Evolutionary conservation across 164 flowering plant genomes (phyloP), one percentile per base, ranked within the genome.

Genomic region (Brasenia schreberi): DNA sequence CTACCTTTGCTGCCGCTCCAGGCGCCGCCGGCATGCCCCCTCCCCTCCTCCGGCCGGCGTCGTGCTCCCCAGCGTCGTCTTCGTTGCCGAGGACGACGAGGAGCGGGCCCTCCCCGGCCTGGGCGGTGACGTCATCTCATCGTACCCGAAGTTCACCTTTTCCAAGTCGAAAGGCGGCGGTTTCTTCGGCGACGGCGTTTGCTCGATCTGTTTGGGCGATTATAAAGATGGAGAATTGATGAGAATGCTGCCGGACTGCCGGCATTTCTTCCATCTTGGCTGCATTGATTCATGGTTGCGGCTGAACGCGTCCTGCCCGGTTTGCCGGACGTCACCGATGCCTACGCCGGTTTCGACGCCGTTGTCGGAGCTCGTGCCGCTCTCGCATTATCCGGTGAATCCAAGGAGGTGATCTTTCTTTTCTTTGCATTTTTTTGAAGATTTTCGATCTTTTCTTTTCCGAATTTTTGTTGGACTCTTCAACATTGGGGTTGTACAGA

Each of bases 331-430:
- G 74, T 94, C 99, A 5, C 99, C 99, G 14, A 79, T 94, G 16
- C 99, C 99, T 3, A 94, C 98, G 6, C 98, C 98, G 7, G 64
- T 89, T 7, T 91, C 98, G 9, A 94, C 98, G 59, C 98, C 97
- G 56, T 63, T 89, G 68, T 77, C 88, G 14, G 99, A 94, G 81
- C 82, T 94, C 49, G 98, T 91, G 33, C 98, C 98, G 17, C 80
- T 94, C 7, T 85, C 96, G 6, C 97, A 82, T 69, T 88, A 84
- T 67, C 72, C 85, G 1, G 90, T 71, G 7, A 81, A 77, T 67
- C 77, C 83, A 7, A 68, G 75, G 65, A 65, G 84, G 69, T 74
- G 80, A 71, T 62, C 17, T 10, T 59, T 45, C 11, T 7, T 45
- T 45, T 45, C 27, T 23, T 23, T 23, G 0, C 27, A 23, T 0